Base-by-base conservation (phyloP, 495 filamentous ascomycete species). In the Peziza echinospora region DNA sequence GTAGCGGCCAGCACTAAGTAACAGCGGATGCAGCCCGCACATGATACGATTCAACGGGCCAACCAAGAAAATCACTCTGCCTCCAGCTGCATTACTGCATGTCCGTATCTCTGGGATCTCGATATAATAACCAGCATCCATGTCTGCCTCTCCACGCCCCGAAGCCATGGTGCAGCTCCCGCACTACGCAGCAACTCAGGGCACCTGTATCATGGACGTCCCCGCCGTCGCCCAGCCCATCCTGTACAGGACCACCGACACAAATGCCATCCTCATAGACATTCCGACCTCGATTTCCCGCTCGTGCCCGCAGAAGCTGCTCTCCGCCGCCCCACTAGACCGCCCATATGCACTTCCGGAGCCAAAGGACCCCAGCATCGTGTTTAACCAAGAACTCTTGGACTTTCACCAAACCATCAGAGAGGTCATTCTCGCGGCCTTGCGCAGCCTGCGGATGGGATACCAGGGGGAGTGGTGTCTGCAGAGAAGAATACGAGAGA, bases 201-300 rank as follows among this genome's bases (percentile, higher is more conserved):
- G n/a, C n/a, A n/a, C n/a, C n/a, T n/a, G n/a, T n/a, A n/a, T n/a
- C n/a, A n/a, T n/a, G n/a, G n/a, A n/a, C n/a, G n/a, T n/a, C n/a
- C n/a, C n/a, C n/a, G n/a, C n/a, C n/a, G n/a, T n/a, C n/a, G n/a
- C n/a, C n/a, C 17, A 45, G 23, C 24, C 54, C 22, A 9, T 76
- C 13, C 64, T 80, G 21, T 76, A 71, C 56, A 63, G 71, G 44
- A 72, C 71, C 48, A 21, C 44, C 13, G 47, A 57, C 1, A 43
- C 58, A 4, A 66, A 64, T 3, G 50, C 70, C 17, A 69, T 71
- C 26, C 60, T 82, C 11, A 50, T 82, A 39, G 78, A 82, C 52
- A 73, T 78, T 19, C 78, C 78, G 13, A 50, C 51, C n/a, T 80
- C 78, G 2, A 77, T 82, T 48, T 47, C 45, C 26, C 22, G 39